These are phyloP conservation scores for Candida sphagnicola DNA, from an alignment of 805 yeast genomes.

Conservation along the genomic window DNA sequence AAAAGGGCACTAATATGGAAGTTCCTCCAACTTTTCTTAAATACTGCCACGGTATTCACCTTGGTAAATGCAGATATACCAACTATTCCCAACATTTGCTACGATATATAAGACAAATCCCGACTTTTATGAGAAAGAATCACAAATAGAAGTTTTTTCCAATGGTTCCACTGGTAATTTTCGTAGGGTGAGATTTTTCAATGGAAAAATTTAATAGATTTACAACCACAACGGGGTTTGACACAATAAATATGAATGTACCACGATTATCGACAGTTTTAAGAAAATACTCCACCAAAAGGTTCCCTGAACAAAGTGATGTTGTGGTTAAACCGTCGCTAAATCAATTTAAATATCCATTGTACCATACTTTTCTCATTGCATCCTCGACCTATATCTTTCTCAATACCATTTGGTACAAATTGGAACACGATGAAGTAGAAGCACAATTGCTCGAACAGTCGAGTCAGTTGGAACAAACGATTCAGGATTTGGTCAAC, in stretches of 20 bases:
- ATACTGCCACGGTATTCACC: not conserved
- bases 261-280: not conserved
- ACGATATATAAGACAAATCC: too few species aligned
- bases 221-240: not conserved
- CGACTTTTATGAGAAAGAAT: too few species aligned
- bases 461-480: slow-evolving; percentile 18
- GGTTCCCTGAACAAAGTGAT: slow-evolving; percentile 6
- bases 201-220: not conserved
- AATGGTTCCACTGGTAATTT: not conserved
- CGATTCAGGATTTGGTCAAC: slow-evolving; percentile 27
- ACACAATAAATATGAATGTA: not conserved
- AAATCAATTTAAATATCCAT: slow-evolving; percentile 34
- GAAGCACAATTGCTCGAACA: slow-evolving; percentile 13
- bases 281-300: slow-evolving; percentile 6
- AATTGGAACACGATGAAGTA: slow-evolving; percentile 25
- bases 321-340: slow-evolving; percentile 23
- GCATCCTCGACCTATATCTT: slow-evolving; percentile 37
- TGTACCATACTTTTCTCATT: slow-evolving; percentile 34
- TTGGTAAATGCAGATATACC: not conserved
- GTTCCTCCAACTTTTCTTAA: not conserved
- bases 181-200: not conserved
- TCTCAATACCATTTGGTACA: slow-evolving; percentile 30
- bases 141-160: not conserved
- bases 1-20: not conserved
- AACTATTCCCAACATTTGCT: slow-evolving; percentile 1